Percentiles rank a stretch among this genome's conserved stretches.
Conservation (phyloP, 768 basidiomycete genomes). For the Rubroboletus pulcherrimus region DNA sequence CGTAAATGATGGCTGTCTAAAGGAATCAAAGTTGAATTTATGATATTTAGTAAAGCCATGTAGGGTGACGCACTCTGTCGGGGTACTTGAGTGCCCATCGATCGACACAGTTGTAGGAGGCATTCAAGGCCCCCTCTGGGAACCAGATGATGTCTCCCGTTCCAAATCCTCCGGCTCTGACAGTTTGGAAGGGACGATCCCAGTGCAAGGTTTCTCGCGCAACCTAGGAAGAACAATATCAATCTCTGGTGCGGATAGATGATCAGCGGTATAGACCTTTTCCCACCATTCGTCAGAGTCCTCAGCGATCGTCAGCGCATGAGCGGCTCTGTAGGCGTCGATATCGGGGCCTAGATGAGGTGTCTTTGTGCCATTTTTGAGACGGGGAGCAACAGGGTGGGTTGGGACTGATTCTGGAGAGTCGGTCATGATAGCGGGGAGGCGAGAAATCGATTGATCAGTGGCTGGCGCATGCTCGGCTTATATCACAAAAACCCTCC, state of each 20-base stretch:
- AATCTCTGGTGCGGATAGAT: neutral
- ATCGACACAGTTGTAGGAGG: constrained; percentile 96
- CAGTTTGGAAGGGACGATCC: constrained; percentile 87
- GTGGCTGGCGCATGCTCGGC: neutral
- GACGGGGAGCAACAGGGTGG: constrained; percentile 75
- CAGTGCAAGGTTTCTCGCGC: constrained; percentile 79
- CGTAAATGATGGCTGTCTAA: constrained; percentile 94
- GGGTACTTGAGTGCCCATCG: constrained; percentile 92
- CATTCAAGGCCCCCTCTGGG: constrained; percentile 90
- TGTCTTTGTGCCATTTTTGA: constrained; percentile 56
- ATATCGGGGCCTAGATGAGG: constrained; percentile 81
- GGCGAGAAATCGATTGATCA: neutral
- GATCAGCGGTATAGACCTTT: constrained; percentile 43
- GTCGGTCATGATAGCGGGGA: constrained; percentile 39
- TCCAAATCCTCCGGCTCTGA: constrained; percentile 77
- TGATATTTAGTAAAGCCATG: neutral
- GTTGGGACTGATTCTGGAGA: constrained; percentile 33
- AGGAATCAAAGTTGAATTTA: neutral
- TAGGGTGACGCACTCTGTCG: constrained; percentile 52
- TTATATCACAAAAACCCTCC: constrained; percentile 18
- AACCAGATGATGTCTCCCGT: constrained; percentile 93
- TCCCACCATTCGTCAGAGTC: constrained; percentile 88
- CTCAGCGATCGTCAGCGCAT: constrained; percentile 69
- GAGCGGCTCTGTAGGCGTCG: constrained; percentile 65
- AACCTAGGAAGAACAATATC: constrained; percentile 34